Base-by-base conservation (phyloP, 805 yeast species). In the Pichia gijzeniarum region DNA sequence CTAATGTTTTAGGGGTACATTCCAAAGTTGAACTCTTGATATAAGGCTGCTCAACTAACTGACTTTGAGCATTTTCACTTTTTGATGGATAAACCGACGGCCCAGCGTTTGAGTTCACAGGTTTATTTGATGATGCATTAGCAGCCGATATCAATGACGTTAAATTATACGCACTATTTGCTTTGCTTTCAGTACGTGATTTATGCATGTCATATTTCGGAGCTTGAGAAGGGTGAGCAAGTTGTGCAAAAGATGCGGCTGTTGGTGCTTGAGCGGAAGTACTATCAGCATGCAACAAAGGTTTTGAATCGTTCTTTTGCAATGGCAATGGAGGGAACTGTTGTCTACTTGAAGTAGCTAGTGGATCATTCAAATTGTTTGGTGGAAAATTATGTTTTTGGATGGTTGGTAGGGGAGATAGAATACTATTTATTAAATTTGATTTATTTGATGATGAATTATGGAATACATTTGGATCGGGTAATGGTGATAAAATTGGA, bases 1-100 rank as follows among this genome's bases (percentile, higher is more conserved):
- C 95, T 32, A 87, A 63, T 4, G 81, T 65, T 57, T 90, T 88
- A 5, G 90, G 81, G 22, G 76, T 64, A 58, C 95, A 85, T 4
- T 44, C 48, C 1, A 79, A 57, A 4, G 69, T 67, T 13, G 68
- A 67, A 1, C 41, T 28, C 5, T 50, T 48, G 1, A 59, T 32
- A 7, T 19, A 30, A 1, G 52, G 43, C 20, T 45, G 50, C 8
- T 54, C 45, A 12, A 61, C 60, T 6, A 64, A 43, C 2, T 57
- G 55, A 20, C 48, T 45, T 16, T 47, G 49, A 12, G 43, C 20
- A 35, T 44, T 52, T 31, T 43, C 44, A 18, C 54, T 54, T 33
- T 38, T 35, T 12, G 27, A 18, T 5, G 22, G 6, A 22, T 28
- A 14, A 31, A 13, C 14, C 13, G 27, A 30, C 10, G 34, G n/a